These are phyloP conservation scores for Lathyrus tuberosus DNA, from an alignment of 306 rosid species.

Conservation along the genomic window DNA sequence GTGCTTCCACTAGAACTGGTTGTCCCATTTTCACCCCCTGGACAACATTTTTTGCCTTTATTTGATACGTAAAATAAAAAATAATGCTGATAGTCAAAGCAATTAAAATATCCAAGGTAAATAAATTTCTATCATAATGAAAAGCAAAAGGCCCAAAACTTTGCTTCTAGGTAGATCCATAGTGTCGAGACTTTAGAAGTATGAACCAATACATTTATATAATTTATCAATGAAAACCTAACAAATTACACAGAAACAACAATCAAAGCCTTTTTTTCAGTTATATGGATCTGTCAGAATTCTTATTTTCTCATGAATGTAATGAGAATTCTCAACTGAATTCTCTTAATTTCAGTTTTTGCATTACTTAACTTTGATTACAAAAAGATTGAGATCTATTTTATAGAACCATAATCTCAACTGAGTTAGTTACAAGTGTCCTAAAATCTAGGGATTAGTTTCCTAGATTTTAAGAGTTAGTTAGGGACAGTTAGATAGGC, in stretches of 20 bases:
- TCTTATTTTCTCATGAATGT: too few relatives aligned
- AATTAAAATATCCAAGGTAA: constrained; percentile 30
- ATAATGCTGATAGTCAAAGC: constrained; percentile 17
- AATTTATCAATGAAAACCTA: constrained; percentile 16
- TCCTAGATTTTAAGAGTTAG: too few relatives aligned
- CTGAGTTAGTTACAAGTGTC: too few relatives aligned
- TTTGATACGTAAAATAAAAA: constrained; percentile 32
- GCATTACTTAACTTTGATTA: too few relatives aligned
- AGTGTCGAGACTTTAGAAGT: constrained; percentile 18
- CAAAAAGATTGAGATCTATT: too few relatives aligned
- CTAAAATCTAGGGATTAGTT: too few relatives aligned
- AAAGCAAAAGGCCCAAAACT: constrained; percentile 27
- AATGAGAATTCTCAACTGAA: too few relatives aligned
- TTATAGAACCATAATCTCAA: too few relatives aligned
- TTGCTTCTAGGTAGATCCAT: constrained; percentile 12
- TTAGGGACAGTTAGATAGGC: too few relatives aligned
- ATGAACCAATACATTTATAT: neutral
- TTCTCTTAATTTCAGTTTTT: too few relatives aligned
- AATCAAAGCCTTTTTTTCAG: constrained; percentile 2
- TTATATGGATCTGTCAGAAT: neutral
- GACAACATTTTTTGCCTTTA: constrained; percentile 40
- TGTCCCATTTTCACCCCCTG: constrained; percentile 85
- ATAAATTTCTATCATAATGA: constrained; percentile 1
- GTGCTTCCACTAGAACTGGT: constrained; percentile 79
- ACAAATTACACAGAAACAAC: constrained; percentile 2